Evolutionary conservation across 208 protist species (phyloP), one percentile per base, ranked within the genome.

Genomic region (Wallacemonas sp.): DNA sequence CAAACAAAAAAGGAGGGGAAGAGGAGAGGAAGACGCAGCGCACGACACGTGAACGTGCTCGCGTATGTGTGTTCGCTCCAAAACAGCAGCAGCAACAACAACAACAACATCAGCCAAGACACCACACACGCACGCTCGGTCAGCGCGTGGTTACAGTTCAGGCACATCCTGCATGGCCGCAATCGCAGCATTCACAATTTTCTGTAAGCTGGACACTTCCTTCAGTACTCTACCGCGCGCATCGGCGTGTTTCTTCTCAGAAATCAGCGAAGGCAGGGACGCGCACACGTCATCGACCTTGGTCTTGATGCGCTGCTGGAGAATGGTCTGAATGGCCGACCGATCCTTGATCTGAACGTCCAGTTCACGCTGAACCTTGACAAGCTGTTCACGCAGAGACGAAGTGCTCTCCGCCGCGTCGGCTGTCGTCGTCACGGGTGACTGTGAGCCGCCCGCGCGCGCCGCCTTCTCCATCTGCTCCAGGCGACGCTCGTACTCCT

Each of bases 271-370:
- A 2, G 22, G 29, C 17, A 87, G 38, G 15, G 78, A 30, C 6
- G 79, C 74, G 41, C 74, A 86, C 45, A 97, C 93, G 17, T 60
- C 53, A 41, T 97, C 83, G 26, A 94, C 78, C 62, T 93, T 91
- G 12, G 61, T 48, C 44, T 87, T 86, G 55, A 96, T 89, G 29
- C 87, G 83, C 38, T 83, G 75, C 65, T 97, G 87, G 73, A 97
- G 71, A n/a, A 97, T 97, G 19, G 78, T 94, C 61, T 78, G 75
- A 15, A 97, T 69, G 4, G 93, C 93, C 8, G 68, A 70, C 1
- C 83, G 70, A 55, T 97, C 93, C 63, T 91, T 93, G 39, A 77
- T 74, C 17, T 93, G 85, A 22, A 73, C 66, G 6, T 57, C 50
- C 29, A 57, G 50, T 19, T 17, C 50, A 21, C 50, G 50, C 30